A percentile compares a stretch with the other conserved stretches of the same genome.
phyloP scores from a whole-genome alignment of 1,284 basidiomycete genomes.

The Gomphus bonarii region DNA sequence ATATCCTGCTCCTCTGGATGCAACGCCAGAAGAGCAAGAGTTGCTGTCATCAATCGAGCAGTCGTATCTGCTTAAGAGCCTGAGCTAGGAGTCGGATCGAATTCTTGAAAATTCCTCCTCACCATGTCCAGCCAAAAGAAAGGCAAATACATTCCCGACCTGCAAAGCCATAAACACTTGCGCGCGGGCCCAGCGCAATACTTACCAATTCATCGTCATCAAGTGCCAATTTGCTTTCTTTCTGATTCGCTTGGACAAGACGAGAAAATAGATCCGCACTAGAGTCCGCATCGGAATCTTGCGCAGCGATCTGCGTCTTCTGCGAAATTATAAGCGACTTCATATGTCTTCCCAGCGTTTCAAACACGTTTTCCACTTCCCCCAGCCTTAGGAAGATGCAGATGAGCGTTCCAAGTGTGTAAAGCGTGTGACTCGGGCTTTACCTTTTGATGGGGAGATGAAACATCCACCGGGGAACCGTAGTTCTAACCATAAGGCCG shows the following conservation, averaged over 20 bases:
- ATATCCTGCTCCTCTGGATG: slow-evolving; percentile 12
- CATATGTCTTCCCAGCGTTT: background rate
- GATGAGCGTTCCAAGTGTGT: too few relatives aligned
- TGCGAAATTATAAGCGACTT: background rate
- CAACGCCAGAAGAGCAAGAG: background rate
- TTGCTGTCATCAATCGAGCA: slow-evolving; percentile 24
- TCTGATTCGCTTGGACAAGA: slow-evolving; percentile 38
- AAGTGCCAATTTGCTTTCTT: slow-evolving; percentile 31
- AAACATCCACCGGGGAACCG: slow-evolving; percentile 20
- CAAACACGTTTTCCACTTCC: background rate
- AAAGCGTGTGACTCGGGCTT: background rate
- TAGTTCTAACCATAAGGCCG: slow-evolving; percentile 16
- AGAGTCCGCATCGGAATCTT: background rate
- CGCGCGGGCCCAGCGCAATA: background rate
- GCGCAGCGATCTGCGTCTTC: background rate
- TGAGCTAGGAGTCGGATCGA: too few relatives aligned
- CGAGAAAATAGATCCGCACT: slow-evolving; percentile 33
- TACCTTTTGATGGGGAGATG: slow-evolving; percentile 8
- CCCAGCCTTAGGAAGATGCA: background rate
- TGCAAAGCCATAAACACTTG: slow-evolving; percentile 14
- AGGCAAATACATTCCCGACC: slow-evolving; percentile 43
- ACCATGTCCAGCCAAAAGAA: slow-evolving; percentile 50
- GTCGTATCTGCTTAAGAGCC: slow-evolving; percentile 32
- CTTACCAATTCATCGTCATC: slow-evolving; percentile 38
- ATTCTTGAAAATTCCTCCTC: slow-evolving; percentile 7